Conservation (phyloP, 139 green algal genomes). For the Coccomyxa sp. region DNA sequence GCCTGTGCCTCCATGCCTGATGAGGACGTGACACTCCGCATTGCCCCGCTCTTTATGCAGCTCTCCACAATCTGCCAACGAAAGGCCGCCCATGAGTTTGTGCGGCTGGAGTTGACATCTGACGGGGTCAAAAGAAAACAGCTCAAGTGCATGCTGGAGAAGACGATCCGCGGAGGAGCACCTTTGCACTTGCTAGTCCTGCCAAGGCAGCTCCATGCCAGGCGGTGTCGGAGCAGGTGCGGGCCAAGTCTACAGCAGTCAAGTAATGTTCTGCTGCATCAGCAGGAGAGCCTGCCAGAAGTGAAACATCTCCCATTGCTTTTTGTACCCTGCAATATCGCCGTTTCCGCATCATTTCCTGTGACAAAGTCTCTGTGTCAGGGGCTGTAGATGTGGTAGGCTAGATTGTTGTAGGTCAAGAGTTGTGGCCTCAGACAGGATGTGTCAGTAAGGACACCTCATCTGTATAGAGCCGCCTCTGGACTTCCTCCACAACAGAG, state of each 20-base stretch:
- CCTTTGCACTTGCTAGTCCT: slow-evolving; percentile 47
- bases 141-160: too few species aligned
- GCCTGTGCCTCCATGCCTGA: neutral
- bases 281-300: slow-evolving; percentile 68
- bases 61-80: slow-evolving; percentile 35
- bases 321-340: slow-evolving; percentile 77
- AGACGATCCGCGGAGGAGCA: neutral
- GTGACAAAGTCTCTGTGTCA: neutral
- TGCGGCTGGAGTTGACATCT: too few species aligned
- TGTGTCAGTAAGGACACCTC: slow-evolving; percentile 13
- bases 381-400: too few species aligned
- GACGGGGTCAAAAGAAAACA: too few species aligned
- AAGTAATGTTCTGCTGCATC: slow-evolving; percentile 74
- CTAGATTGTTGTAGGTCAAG: neutral
- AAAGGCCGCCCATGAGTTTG: too few species aligned
- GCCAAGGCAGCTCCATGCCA: slow-evolving; percentile 50
- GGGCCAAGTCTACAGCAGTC: slow-evolving; percentile 42
- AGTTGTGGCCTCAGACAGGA: too few species aligned
- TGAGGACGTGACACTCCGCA: slow-evolving; percentile 21
- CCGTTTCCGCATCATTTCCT: slow-evolving; percentile 42
- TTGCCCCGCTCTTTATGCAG: slow-evolving; percentile 29
- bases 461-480: slow-evolving; percentile 36
- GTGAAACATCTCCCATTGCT: slow-evolving; percentile 71
- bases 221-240: slow-evolving; percentile 31
- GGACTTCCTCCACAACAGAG: slow-evolving; percentile 32